Base-by-base conservation (phyloP, 2,329 filamentous ascomycete genomes). In the Ascochyta lentis region DNA sequence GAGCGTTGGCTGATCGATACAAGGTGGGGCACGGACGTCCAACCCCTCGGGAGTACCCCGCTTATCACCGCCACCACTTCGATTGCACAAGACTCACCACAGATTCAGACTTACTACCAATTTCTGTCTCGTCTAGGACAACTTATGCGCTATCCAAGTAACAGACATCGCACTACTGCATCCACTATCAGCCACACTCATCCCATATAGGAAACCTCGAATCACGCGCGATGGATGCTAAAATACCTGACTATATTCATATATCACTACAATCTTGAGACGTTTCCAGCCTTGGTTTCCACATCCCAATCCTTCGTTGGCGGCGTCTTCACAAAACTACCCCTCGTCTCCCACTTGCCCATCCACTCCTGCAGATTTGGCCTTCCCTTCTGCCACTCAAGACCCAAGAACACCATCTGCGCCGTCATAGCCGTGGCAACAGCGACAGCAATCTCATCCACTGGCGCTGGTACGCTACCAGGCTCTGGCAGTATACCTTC, bases 401-500 rank as follows among this genome's bases (percentile, higher is more conserved):
- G 44, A 3, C 53, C 54, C 19, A 66, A 24, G 37, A 54, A 60
- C 0, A 10, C 38, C 54, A 55, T 64, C 6, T 53, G 44, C 26
- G 53, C 52, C 6, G 55, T 46, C 56, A 65, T 56, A 9, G 49
- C 59, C 2, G 48, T 54, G 4, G 63, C 66, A 33, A 61, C 64
- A 6, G 56, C 66, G 1, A 71, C 60, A 22, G 68, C 67, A 35
- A 72, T 41, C 35, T 69, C 68, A 45, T 69, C 67, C 1, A 39
- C 60, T 2, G 57, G 58, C 6, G 58, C 61, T 8, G 58, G 56
- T 7, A 35, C 57, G 15, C 6, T n/a, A 1, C 51, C 48, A 3
- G 59, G 58, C 12, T 54, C 52, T 2, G 33, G 22, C 15, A 71
- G 35, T 4, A 68, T 37, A 1, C 62, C 60, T 2, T 57, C 54